A percentile compares a stretch with the other conserved stretches of the same genome.
These are phyloP conservation scores for Mycena floridula DNA, from an alignment of 768 basidiomycete species.

Conservation along the genomic window DNA sequence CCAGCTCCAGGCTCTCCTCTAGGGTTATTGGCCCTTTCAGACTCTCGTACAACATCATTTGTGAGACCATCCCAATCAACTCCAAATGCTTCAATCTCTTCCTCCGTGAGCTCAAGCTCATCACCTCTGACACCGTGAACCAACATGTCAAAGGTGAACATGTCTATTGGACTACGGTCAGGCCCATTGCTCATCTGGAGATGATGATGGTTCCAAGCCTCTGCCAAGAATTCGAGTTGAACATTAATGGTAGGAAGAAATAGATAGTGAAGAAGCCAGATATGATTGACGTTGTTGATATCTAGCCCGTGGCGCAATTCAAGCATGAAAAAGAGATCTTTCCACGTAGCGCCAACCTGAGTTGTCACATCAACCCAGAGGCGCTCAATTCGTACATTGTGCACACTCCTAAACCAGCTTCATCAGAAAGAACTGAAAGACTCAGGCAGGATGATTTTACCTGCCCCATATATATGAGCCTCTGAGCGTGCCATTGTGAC, in stretches of 20 bases:
- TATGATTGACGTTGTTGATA: no score
- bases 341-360: neutral
- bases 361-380: no score
- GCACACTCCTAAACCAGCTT: neutral
- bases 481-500: no score
- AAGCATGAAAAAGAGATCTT: no score
- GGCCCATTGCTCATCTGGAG: neutral
- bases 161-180: neutral
- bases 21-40: neutral
- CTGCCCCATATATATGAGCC: slow-evolving; percentile 22
- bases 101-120: neutral
- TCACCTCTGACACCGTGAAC: neutral
- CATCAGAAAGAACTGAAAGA: no score
- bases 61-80: neutral
- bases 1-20: no score
- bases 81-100: slow-evolving; percentile 2
- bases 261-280: no score
- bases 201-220: neutral
- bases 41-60: neutral
- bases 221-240: neutral
- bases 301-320: no score
- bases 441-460: no score
- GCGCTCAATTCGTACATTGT: no score
- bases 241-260: no score
- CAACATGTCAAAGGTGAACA: neutral